Evolutionary conservation across 148 eudicot species (phyloP).

Genomic region (Heliosperma pusillum): DNA sequence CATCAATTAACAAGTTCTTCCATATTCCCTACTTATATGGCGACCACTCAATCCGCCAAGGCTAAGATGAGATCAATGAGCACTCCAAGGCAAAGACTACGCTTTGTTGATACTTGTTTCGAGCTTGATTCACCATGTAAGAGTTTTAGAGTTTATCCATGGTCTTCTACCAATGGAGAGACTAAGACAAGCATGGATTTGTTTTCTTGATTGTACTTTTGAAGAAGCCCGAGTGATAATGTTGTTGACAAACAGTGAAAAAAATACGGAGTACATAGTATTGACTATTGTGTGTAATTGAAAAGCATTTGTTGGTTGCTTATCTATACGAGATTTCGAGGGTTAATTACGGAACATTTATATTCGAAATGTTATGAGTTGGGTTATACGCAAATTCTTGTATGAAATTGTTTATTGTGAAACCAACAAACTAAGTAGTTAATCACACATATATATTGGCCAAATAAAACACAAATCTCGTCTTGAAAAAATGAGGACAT

Average conservation of each 20-base stretch:
- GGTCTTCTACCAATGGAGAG: slow-evolving; percentile 43
- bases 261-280: too few relatives aligned
- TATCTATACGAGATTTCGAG: too few relatives aligned
- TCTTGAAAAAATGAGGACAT: slow-evolving; percentile 3
- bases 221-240: not conserved
- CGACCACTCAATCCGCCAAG: slow-evolving; percentile 69
- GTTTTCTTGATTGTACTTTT: not conserved
- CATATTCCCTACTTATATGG: slow-evolving; percentile 66
- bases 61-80: slow-evolving; percentile 75
- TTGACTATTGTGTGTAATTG: too few relatives aligned
- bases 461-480: too few relatives aligned
- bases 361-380: too few relatives aligned
- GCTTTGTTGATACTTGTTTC: slow-evolving; percentile 34
- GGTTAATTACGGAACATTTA: too few relatives aligned
- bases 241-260: too few relatives aligned
- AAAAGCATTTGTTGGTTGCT: too few relatives aligned
- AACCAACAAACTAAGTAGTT: too few relatives aligned
- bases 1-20: slow-evolving; percentile 30
- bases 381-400: too few relatives aligned
- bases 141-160: slow-evolving; percentile 33
- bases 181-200: slow-evolving; percentile 25
- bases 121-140: slow-evolving; percentile 42
- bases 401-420: too few relatives aligned
- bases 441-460: too few relatives aligned
- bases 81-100: slow-evolving; percentile 61